Conservation (phyloP, 192 early-diverging fungal genomes). For the Coemansia sp. region DNA sequence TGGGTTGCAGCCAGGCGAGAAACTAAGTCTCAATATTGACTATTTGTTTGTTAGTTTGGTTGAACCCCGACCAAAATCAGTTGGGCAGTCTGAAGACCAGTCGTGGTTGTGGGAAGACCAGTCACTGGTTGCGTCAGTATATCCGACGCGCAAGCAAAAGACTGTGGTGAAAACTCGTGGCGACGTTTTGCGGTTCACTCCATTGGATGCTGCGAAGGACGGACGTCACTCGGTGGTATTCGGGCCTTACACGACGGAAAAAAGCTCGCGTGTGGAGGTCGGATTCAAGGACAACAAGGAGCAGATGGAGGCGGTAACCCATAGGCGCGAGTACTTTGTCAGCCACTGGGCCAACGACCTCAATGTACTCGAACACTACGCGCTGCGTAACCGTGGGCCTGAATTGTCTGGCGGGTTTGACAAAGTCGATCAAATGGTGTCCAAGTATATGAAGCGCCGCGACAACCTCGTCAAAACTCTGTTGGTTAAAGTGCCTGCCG, state of each 20-base stretch:
- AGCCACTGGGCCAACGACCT: constrained; percentile 86
- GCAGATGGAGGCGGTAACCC: constrained; percentile 64
- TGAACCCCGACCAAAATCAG: constrained; percentile 57
- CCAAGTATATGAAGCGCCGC: constrained; percentile 22
- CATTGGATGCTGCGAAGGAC: constrained; percentile 34
- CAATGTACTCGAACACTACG: constrained; percentile 81
- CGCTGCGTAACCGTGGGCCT: constrained; percentile 64
- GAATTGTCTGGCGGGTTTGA: constrained; percentile 17
- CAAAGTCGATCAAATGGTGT: constrained; percentile 29
- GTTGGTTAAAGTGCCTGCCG: constrained; percentile 63
- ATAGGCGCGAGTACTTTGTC: constrained; percentile 58
- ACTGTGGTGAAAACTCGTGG: constrained; percentile 64
- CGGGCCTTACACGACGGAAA: constrained; percentile 65
- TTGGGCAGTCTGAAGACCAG: constrained; percentile 72
- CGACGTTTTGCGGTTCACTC: constrained; percentile 21
- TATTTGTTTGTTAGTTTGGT: constrained; percentile 51
- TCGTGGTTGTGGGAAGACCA: constrained; percentile 64
- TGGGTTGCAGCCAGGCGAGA: constrained; percentile 61
- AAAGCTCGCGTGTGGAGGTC: constrained; percentile 45
- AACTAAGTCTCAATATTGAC: constrained; percentile 64
- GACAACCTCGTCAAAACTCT: constrained; percentile 51
- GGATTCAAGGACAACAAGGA: constrained; percentile 71
- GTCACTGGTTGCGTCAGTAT: constrained; percentile 66
- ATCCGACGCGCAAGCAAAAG: constrained; percentile 73
- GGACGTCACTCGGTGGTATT: constrained; percentile 67